Evolutionary conservation across 1,284 basidiomycete genomes (phyloP).

Genomic region (Puccinia polysora): DNA sequence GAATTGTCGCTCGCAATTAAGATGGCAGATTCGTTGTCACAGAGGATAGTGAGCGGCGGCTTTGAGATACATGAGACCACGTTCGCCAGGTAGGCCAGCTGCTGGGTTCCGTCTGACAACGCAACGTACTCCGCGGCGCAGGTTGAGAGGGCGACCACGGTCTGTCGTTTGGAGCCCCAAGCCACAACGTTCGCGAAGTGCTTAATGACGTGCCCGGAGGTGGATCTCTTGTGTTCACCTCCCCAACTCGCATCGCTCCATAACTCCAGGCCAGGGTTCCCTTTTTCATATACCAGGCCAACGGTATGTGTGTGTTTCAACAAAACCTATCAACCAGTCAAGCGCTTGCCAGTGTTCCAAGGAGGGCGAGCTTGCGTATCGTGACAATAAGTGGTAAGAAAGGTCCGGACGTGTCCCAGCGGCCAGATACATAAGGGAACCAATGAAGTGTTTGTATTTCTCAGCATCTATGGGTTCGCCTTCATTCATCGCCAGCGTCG

Average conservation of each 20-base stretch:
- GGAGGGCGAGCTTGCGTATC: not conserved
- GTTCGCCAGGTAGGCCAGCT: too few species aligned
- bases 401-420: not conserved
- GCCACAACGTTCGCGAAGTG: not conserved
- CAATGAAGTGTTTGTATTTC: not conserved
- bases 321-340: constrained; percentile 2
- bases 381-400: constrained; percentile 8
- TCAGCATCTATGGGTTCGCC: not conserved
- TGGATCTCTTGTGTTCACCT: constrained; percentile 12
- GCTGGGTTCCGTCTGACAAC: too few species aligned
- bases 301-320: not conserved
- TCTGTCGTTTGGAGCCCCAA: constrained; percentile 9
- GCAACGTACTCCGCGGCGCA: too few species aligned
- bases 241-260: constrained; percentile 23
- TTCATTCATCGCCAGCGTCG: not conserved
- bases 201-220: not conserved
- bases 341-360: constrained; percentile 2
- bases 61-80: too few species aligned
- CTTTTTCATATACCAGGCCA: not conserved
- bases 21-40: too few species aligned
- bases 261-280: not conserved
- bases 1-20: too few species aligned
- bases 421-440: constrained; percentile 8
- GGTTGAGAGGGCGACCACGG: constrained; percentile 2
- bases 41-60: too few species aligned